Evolutionary conservation across 108 stramenopile genomes (phyloP).

Genomic region (Aurantiochytrium sp.): DNA sequence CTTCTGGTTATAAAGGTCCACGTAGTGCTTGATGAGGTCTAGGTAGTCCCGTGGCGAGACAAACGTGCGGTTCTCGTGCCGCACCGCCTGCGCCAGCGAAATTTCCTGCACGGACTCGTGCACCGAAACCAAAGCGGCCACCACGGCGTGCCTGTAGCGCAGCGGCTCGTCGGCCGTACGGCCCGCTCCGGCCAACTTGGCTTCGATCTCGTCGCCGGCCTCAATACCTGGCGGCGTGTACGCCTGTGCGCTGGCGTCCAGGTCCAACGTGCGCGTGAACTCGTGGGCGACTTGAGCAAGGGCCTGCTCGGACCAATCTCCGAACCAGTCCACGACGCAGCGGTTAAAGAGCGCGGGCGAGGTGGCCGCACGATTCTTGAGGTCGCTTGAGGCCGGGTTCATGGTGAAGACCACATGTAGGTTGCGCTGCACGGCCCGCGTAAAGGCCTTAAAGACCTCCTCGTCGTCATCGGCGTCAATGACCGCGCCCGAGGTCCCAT

Average conservation of each 20-base stretch:
- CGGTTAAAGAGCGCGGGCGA: conserved; percentile 98
- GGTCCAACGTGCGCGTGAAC: conserved; percentile 69
- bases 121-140: conserved; percentile 81
- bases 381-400: conserved; percentile 87
- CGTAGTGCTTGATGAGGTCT: conserved; percentile 85
- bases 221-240: not conserved
- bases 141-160: conserved; percentile 78
- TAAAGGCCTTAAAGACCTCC: conserved; percentile 85
- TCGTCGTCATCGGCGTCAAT: conserved; percentile 77
- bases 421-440: conserved; percentile 82
- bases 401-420: conserved; percentile 99
- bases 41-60: conserved; percentile 91
- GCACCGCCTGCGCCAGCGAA: conserved; percentile 58
- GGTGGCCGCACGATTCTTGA: conserved; percentile 75
- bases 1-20: conserved; percentile 69
- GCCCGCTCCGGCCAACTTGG: not conserved
- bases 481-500: conserved; percentile 52
- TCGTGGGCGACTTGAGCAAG: conserved; percentile 80
- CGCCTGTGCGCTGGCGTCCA: conserved; percentile 34
- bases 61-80: conserved; percentile 62
- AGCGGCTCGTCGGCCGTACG: not conserved
- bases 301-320: conserved; percentile 86
- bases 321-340: conserved; percentile 99
- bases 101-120: conserved; percentile 69
- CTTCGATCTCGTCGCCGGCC: conserved; percentile 20